Conservation (phyloP, 1,284 basidiomycete species). For the Fomitopsis schrenkii region DNA sequence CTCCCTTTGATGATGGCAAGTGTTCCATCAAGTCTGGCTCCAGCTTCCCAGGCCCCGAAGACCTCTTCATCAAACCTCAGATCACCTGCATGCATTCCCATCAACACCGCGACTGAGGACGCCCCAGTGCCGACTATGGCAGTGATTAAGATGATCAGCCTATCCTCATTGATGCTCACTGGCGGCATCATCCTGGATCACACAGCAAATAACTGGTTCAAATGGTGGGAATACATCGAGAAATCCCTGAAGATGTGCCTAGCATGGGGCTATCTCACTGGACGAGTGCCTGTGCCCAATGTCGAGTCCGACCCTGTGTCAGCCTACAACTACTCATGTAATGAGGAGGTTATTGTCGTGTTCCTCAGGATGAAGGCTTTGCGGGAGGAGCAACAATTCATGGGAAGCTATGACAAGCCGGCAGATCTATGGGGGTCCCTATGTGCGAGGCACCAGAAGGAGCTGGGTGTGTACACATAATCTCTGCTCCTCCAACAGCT, state of each 20-base stretch:
- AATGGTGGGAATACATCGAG: too few species aligned
- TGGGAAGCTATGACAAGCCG: background rate
- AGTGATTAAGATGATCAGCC: background rate
- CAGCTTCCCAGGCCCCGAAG: background rate
- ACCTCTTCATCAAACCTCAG: background rate
- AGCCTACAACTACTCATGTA: too few species aligned
- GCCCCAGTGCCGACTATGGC: too few species aligned
- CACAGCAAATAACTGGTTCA: background rate
- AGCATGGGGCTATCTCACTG: background rate
- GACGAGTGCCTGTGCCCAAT: background rate
- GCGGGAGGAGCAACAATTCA: too few species aligned
- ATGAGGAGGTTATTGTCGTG: background rate
- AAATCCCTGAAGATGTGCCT: background rate
- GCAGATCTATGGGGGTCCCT: conserved; percentile 3
- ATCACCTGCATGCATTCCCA: too few species aligned
- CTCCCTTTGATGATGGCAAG: too few species aligned
- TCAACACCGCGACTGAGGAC: too few species aligned
- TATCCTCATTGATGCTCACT: background rate
- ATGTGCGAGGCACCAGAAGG: conserved; percentile 4
- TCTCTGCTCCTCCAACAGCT: conserved; percentile 11
- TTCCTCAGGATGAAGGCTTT: conserved; percentile 3
- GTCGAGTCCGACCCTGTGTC: too few species aligned
- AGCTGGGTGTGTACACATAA: conserved; percentile 9
- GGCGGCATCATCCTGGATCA: background rate
- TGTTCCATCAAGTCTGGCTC: too few species aligned